Evolutionary conservation across 345 rosid genomes (phyloP).

Genomic region (Angophora floribunda): DNA sequence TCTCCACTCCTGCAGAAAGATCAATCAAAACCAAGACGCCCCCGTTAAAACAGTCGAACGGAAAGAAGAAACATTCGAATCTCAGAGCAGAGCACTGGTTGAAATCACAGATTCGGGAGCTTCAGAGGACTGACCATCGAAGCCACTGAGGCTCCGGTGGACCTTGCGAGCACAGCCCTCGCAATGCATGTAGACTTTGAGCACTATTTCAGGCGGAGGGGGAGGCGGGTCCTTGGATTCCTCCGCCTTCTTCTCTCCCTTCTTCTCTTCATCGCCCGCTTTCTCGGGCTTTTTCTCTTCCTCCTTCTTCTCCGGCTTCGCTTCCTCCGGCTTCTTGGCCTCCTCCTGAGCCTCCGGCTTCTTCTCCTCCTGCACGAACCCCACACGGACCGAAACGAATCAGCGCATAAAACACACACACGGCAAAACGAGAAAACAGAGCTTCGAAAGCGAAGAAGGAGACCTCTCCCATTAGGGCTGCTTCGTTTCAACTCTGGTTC

Average conservation of each 20-base stretch:
- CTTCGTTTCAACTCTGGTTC: not conserved
- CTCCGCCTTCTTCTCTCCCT: slow-evolving; percentile 16
- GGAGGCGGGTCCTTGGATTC: slow-evolving; percentile 48
- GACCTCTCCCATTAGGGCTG: slow-evolving; percentile 60
- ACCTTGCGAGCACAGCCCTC: slow-evolving; percentile 96
- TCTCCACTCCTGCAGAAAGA: slow-evolving; percentile 66
- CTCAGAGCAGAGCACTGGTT: not conserved
- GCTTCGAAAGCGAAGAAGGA: not conserved
- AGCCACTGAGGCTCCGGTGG: slow-evolving; percentile 64
- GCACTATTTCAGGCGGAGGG: slow-evolving; percentile 63
- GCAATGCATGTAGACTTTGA: slow-evolving; percentile 91
- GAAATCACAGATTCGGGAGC: not conserved
- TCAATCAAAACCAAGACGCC: not conserved
- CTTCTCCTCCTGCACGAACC: not conserved
- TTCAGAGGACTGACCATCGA: slow-evolving; percentile 37
- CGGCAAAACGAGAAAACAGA: not conserved
- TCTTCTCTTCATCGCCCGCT: slow-evolving; percentile 11
- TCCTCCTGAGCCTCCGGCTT: slow-evolving; percentile 19
- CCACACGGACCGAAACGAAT: not conserved
- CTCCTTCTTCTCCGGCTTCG: slow-evolving; percentile 11
- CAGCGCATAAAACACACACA: not conserved
- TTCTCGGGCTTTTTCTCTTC: slow-evolving; percentile 8
- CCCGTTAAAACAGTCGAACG: not conserved
- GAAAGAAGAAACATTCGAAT: not conserved
- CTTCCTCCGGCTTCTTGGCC: slow-evolving; percentile 39